phyloP scores from a whole-genome alignment of 176 grass and related monocot species.

The Triticum aestivum region IWGSC_CS_RefSeq_v2.1 NC_057796.1:327893597-327894096 shows the following conservation, averaged over 20 bases:
- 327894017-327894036: neutral
- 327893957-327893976: neutral
- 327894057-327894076: neutral
- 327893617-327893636: too few species aligned
- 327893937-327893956: neutral
- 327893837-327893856: neutral
- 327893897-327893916: too few species aligned
- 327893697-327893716: too few species aligned
- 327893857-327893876: neutral
- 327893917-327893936: neutral
- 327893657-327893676: too few species aligned
- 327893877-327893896: too few species aligned
- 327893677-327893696: too few species aligned
- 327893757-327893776: too few species aligned
- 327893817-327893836: neutral
- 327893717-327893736: too few species aligned
- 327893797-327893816: neutral
- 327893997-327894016: neutral
- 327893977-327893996: neutral
- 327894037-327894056: neutral
- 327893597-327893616: too few species aligned
- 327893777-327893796: neutral
- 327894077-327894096: neutral
- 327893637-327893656: too few species aligned
- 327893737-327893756: too few species aligned